These are phyloP conservation scores for Penicillium sp. DNA, from an alignment of 2,329 filamentous ascomycete species.

Conservation along the genomic window DNA sequence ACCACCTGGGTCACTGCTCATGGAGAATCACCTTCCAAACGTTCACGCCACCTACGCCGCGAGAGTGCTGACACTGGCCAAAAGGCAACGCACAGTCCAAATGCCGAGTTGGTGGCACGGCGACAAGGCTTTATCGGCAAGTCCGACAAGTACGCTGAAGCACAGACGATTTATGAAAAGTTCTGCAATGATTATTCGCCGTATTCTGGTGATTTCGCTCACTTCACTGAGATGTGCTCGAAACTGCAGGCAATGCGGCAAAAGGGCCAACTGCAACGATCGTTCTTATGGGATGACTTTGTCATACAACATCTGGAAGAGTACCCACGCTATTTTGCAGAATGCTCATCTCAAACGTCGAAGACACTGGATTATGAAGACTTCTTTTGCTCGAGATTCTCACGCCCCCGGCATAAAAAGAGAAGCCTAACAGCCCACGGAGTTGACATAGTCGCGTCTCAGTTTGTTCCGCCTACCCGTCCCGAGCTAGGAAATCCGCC, in stretches of 20 bases:
- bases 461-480: constrained; percentile 13
- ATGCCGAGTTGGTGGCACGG: constrained; percentile 17
- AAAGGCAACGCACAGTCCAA: not conserved
- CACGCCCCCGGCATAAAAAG: constrained; percentile 34
- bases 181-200: constrained; percentile 41
- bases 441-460: constrained; percentile 31
- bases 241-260: constrained; percentile 35
- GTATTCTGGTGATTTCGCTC: constrained; percentile 38
- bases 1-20: constrained; percentile 15
- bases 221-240: constrained; percentile 41
- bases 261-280: constrained; percentile 31
- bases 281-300: constrained; percentile 48
- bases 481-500: not conserved
- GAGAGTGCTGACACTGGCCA: not conserved
- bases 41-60: not conserved
- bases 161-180: constrained; percentile 32
- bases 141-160: constrained; percentile 19
- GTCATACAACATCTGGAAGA: constrained; percentile 40
- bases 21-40: constrained; percentile 16
- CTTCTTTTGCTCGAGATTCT: constrained; percentile 38
- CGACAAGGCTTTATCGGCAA: constrained; percentile 23
- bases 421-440: constrained; percentile 35
- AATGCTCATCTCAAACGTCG: constrained; percentile 24
- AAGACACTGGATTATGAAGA: constrained; percentile 36
- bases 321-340: constrained; percentile 36